phyloP scores from a whole-genome alignment of 2,329 filamentous ascomycete genomes.

The Penicillium sp. region DNA sequence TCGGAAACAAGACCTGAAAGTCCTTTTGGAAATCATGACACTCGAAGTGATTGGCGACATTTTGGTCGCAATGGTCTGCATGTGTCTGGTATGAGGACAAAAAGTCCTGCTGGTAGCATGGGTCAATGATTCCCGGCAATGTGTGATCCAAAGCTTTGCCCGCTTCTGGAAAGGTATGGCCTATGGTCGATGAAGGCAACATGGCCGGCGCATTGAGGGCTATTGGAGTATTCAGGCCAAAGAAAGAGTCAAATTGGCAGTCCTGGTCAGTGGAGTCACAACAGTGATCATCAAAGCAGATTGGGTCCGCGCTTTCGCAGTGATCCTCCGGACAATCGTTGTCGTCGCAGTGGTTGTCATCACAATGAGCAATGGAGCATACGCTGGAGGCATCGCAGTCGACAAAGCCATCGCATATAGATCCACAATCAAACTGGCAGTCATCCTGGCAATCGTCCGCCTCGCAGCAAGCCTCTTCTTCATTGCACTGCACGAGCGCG shows the following conservation, averaged over 20 bases:
- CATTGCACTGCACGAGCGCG: constrained; percentile 23
- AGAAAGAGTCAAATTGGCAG: constrained; percentile 29
- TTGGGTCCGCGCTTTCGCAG: constrained; percentile 29
- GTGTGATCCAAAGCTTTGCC: constrained; percentile 20
- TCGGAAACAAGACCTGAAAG: constrained; percentile 19
- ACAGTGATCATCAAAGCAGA: constrained; percentile 39
- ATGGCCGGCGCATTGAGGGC: constrained; percentile 26
- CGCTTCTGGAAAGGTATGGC: constrained; percentile 14
- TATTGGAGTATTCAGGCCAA: constrained; percentile 30
- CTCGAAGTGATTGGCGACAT: constrained; percentile 26
- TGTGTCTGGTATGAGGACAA: constrained; percentile 23
- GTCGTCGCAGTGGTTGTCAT: constrained; percentile 26
- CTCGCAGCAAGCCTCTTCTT: constrained; percentile 37
- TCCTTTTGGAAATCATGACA: constrained; percentile 30
- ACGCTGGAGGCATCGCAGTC: constrained; percentile 36
- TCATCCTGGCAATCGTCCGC: constrained; percentile 33
- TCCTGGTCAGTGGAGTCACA: constrained; percentile 24
- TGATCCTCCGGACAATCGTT: constrained; percentile 16
- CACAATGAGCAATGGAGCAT: constrained; percentile 33
- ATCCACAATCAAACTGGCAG: constrained; percentile 34
- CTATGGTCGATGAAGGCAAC: constrained; percentile 21
- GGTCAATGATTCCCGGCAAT: constrained; percentile 12
- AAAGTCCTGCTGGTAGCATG: constrained; percentile 21
- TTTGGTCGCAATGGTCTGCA: constrained; percentile 19
- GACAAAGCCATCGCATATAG: constrained; percentile 39